Evolutionary conservation across 2,329 filamentous ascomycete genomes (phyloP), one percentile per base, ranked within the genome.

Genomic region (Neofusicoccum ribis): DNA sequence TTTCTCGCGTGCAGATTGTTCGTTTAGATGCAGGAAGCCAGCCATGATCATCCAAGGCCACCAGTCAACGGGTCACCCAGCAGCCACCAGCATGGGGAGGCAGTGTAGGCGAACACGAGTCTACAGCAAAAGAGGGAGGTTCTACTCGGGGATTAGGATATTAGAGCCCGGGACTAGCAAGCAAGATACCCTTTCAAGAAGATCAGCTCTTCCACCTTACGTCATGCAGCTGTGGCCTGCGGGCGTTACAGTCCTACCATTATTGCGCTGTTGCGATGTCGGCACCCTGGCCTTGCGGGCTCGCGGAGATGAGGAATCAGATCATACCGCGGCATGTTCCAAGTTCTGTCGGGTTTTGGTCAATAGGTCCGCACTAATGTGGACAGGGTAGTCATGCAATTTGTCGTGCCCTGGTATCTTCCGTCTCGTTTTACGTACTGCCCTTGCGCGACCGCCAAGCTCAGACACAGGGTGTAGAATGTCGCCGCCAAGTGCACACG

Each of bases 81-180:
- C 27, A 60, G 31, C 6, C 27, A 31, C 43, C 56, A 36, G 56
- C 31, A 47, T 60, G 56, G 56, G 56, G 56, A 60, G 56, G 56
- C n/a, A 15, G 23, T 31, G 27, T 23, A 44, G 44, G 31, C 56
- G 43, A 47, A 14, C 11, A 47, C 27, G 41, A 27, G 56, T 44
- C 36, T 44, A 43, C 20, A 12, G 17, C 41, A 60, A 15, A 23
- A n/a, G 54, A 34, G 8, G 5, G 43, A 34, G 23, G 23, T 17
- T 47, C 43, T 44, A 12, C 20, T 59, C 27, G 54, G 41, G 20
- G 27, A 46, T 37, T 20, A 23, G 17, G 7, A 31, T 39, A 36
- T 23, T 20, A 23, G 17, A 12, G 31, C 23, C 43, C 31, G 56
- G 31, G 31, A 47, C 49, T 37, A 34, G 43, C 56, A 60, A 37